These are phyloP conservation scores for Pseudogymnoascus sp. DNA, from an alignment of 2,329 filamentous ascomycete species.

Conservation along the genomic window DNA sequence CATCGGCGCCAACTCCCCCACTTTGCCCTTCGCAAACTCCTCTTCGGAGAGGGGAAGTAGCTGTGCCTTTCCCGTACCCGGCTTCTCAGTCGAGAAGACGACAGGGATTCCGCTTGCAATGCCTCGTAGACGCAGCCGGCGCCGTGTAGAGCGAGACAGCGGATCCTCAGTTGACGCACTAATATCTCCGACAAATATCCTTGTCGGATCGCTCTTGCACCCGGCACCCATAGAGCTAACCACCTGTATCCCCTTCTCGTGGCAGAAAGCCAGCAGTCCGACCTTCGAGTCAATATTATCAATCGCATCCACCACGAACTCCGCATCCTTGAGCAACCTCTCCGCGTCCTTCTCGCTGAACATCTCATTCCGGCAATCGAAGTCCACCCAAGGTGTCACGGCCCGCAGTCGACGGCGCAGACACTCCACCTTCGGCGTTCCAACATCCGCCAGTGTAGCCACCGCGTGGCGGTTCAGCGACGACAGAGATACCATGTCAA, in stretches of 20 bases:
- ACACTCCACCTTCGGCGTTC: constrained; percentile 82
- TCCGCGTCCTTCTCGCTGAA: constrained; percentile 62
- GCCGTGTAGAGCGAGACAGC: constrained; percentile 73
- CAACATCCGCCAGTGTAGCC: constrained; percentile 87
- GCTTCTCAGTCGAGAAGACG: constrained; percentile 86
- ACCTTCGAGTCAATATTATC: constrained; percentile 99
- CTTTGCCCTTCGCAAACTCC: constrained; percentile 76
- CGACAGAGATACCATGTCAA: constrained; percentile 93
- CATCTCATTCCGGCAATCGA: constrained; percentile 78
- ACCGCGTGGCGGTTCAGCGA: constrained; percentile 94
- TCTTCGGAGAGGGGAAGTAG: constrained; percentile 80
- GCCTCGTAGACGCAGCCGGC: constrained; percentile 63
- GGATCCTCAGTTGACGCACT: constrained; percentile 80
- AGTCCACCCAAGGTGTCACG: constrained; percentile 83
- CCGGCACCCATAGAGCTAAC: constrained; percentile 95
- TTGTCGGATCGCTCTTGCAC: constrained; percentile 79
- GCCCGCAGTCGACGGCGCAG: constrained; percentile 72
- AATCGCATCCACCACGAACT: constrained; percentile 94
- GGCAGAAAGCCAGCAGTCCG: constrained; percentile 77
- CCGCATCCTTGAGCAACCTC: constrained; percentile 59
- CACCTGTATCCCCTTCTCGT: constrained; percentile 66
- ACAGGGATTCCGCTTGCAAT: constrained; percentile 80
- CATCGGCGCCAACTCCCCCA: constrained; percentile 79
- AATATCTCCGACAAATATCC: constrained; percentile 86
- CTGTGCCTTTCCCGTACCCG: constrained; percentile 82